Conservation (phyloP, 768 basidiomycete species). For the Gymnopilus dilepis region DNA sequence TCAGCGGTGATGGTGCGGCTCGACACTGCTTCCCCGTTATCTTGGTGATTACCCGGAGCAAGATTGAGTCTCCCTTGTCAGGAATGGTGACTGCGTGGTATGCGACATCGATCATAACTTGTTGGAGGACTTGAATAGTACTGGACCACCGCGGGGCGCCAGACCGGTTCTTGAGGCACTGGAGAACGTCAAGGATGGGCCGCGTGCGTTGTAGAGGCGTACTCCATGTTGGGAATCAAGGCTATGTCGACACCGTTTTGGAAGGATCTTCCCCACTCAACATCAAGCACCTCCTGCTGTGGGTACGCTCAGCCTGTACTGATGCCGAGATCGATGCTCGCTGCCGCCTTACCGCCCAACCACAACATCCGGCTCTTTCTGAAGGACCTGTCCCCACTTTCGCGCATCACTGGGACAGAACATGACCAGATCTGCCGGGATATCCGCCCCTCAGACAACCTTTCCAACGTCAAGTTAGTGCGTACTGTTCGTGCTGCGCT, state of each 20-base stretch:
- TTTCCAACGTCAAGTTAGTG: conserved; percentile 11
- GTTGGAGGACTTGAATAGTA: not conserved
- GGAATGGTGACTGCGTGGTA: conserved; percentile 31
- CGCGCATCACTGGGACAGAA: conserved; percentile 18
- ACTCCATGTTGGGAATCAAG: conserved; percentile 3
- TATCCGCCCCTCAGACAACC: conserved; percentile 7
- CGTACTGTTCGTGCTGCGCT: conserved; percentile 16
- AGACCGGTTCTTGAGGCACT: not conserved
- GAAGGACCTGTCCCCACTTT: conserved; percentile 21
- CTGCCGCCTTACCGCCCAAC: conserved; percentile 35
- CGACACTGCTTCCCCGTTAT: conserved; percentile 38
- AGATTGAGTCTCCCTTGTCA: conserved; percentile 35
- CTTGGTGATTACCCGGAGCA: conserved; percentile 52
- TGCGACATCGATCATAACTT: not conserved
- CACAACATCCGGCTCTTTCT: conserved; percentile 29
- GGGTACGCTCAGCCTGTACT: conserved; percentile 33
- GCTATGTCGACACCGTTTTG: conserved; percentile 44
- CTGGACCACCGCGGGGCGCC: not conserved
- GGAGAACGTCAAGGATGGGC: not conserved
- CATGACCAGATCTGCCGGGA: conserved; percentile 23
- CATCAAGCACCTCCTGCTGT: conserved; percentile 46
- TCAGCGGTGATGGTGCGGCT: too few species aligned
- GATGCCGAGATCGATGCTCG: conserved; percentile 43
- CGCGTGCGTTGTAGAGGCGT: not conserved
- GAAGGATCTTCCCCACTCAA: conserved; percentile 43